phyloP scores from a whole-genome alignment of 192 early-diverging fungal species.

The Haplosporangium gracile region DNA sequence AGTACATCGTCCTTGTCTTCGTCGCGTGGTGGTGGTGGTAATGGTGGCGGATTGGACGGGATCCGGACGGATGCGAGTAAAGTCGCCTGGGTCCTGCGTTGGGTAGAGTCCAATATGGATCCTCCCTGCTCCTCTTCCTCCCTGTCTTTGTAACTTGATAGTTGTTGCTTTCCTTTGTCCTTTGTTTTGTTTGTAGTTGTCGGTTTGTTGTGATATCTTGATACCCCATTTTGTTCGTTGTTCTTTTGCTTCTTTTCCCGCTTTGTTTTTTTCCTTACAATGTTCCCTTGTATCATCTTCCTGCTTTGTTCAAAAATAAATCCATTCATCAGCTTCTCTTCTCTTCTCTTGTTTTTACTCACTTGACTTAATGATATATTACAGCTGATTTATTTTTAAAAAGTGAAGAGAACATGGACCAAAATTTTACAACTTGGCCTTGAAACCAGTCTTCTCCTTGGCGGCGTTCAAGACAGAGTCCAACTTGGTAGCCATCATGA shows the following conservation, averaged over 20 bases:
- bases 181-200: not conserved
- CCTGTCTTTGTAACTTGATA: not conserved
- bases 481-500: slow-evolving; percentile 82
- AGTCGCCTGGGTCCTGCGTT: slow-evolving; percentile 36
- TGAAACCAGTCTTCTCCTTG: slow-evolving; percentile 56
- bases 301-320: not conserved
- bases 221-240: not conserved
- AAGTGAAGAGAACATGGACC: not conserved
- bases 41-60: not conserved
- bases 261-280: not conserved
- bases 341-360: not conserved
- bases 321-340: not conserved
- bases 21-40: not conserved
- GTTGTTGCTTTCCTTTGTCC: not conserved
- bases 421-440: slow-evolving; percentile 76
- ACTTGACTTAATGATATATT: slow-evolving; percentile 5
- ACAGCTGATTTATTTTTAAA: slow-evolving; percentile 8
- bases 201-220: not conserved
- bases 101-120: slow-evolving; percentile 33
- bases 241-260: not conserved
- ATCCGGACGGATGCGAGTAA: slow-evolving; percentile 34
- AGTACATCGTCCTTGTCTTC: not conserved
- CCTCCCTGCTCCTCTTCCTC: not conserved
- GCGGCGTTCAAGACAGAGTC: slow-evolving; percentile 74
- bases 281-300: not conserved